Percentiles rank a stretch among this genome's conserved stretches.
Evolutionary conservation across 352 stramenopile genomes (phyloP).

Genomic region (Thalassiosira exigua): DNA sequence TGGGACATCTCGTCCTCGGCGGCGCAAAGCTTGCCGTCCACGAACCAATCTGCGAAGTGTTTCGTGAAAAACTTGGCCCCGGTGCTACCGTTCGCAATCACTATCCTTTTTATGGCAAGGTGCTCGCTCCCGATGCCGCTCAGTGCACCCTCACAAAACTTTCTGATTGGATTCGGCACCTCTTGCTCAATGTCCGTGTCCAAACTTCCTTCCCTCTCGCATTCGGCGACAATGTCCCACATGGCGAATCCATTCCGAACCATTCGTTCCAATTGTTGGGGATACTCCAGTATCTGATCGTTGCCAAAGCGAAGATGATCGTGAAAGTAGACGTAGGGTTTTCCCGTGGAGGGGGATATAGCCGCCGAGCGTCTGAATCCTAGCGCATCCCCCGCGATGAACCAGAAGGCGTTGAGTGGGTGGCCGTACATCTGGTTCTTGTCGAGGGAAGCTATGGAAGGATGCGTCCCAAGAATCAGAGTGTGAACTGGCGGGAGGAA

Average conservation of each 20-base stretch:
- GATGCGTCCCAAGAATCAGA: constrained; percentile 79
- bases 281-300: constrained; percentile 68
- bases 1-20: constrained; percentile 54
- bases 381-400: constrained; percentile 76
- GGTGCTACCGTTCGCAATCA: constrained; percentile 76
- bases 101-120: constrained; percentile 65
- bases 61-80: constrained; percentile 66
- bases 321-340: constrained; percentile 67
- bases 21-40: constrained; percentile 52
- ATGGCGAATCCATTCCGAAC: constrained; percentile 74
- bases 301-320: constrained; percentile 56
- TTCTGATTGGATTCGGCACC: constrained; percentile 69
- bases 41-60: constrained; percentile 75
- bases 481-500: constrained; percentile 62
- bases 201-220: constrained; percentile 65
- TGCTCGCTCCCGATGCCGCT: constrained; percentile 27
- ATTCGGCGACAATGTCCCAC: constrained; percentile 81
- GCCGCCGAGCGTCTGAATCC: constrained; percentile 65
- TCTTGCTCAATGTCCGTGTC: constrained; percentile 75
- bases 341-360: constrained; percentile 45
- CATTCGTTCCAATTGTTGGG: constrained; percentile 66
- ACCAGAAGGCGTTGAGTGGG: constrained; percentile 82
- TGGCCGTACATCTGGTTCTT: constrained; percentile 71
- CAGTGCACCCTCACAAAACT: constrained; percentile 59
- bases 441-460: constrained; percentile 61